Base-by-base conservation (phyloP, 208 protist genomes). In the Plasmodiophora brassicae region DNA sequence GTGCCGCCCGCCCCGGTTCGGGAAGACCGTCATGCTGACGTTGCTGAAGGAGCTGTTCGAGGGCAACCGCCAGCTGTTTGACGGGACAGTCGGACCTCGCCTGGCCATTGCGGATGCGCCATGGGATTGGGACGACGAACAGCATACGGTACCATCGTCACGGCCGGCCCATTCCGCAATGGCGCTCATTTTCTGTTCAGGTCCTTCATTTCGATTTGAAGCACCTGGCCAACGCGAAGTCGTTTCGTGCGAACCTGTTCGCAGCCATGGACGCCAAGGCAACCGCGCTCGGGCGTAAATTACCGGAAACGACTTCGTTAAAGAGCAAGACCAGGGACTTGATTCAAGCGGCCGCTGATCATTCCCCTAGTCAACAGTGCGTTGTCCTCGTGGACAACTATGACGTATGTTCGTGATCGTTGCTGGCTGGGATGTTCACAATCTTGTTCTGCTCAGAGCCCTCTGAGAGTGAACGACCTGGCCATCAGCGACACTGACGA, bases 311-410 rank as follows among this genome's bases (percentile, higher is more conserved):
- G 65, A 38, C 32, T 32, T 78, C 65, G 65, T 8, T 78, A 8
- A 78, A 32, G 65, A 78, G 5, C 65, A 38, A 14, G 14, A 32
- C n/a, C 14, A n/a, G 65, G 32, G 65, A 78, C 65, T 38, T 78
- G 14, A 78, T 78, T 38, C 65, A 32, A 32, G 65, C 65, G n/a
- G 65, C 14, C 5, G 5, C 65, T 8, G 5, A 5, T 8, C 5
- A n/a, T n/a, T 78, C 65, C 32, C 65, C 14, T 38, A 78, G 65
- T 38, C 32, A 38, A n/a, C 65, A 32, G 14, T 78, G 65, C 65
- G 65, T 78, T 38, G 65, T 78, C 5, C 65, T 78, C 14, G 65
- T 78, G 32, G 65, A 78, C n/a, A 78, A 78, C n/a, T 78, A 78
- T 38, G 65, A 78, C 65, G 65, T 78, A 78, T 8, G 65, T n/a